A percentile compares a stretch with the other conserved stretches of the same genome.
Evolutionary conservation across 2,329 filamentous ascomycete genomes (phyloP).

Genomic region (Pseudogymnoascus sp.): DNA sequence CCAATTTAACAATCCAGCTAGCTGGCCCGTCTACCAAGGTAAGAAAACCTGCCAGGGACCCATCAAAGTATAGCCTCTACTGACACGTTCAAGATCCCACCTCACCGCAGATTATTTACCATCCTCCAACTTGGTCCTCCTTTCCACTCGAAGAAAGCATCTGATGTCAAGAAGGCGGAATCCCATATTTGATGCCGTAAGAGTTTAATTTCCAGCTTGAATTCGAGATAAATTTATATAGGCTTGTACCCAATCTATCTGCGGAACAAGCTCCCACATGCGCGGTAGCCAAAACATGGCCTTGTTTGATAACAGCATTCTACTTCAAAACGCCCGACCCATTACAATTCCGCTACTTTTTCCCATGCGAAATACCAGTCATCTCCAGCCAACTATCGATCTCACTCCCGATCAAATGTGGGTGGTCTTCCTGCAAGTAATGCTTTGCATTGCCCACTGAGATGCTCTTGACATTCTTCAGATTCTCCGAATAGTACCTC

Average conservation of each 20-base stretch:
- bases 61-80: background rate
- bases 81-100: background rate
- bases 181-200: too few species aligned
- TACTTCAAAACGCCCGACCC: background rate
- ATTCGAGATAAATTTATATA: too few species aligned
- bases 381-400: background rate
- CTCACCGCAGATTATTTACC: background rate
- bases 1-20: background rate
- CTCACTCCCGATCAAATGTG: background rate
- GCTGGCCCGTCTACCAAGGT: background rate
- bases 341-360: background rate
- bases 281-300: too few species aligned
- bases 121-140: background rate
- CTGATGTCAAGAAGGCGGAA: too few species aligned
- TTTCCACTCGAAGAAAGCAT: background rate
- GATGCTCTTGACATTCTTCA: slow-evolving; percentile 6
- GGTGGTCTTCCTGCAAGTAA: slow-evolving; percentile 1
- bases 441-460: background rate
- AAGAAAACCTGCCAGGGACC: background rate
- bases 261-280: too few species aligned
- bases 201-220: too few species aligned
- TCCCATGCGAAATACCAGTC: background rate
- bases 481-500: background rate
- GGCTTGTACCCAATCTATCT: too few species aligned
- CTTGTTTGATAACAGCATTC: background rate